A percentile compares a stretch with the other conserved stretches of the same genome.
Conservation (phyloP, 192 early-diverging fungal species). For the Backusella mclennaniae region DNA sequence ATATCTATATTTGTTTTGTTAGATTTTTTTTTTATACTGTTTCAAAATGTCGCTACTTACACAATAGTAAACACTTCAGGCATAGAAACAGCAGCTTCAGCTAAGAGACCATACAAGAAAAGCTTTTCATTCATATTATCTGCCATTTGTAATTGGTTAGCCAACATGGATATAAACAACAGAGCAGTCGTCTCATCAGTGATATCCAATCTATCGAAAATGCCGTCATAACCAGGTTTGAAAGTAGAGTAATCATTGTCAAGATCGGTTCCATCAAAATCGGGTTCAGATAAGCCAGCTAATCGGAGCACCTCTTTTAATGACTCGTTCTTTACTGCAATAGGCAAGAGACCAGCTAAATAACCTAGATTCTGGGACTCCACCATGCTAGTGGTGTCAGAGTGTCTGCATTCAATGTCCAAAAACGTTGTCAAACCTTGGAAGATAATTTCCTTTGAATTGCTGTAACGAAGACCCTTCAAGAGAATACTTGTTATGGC, state of each 20-base stretch:
- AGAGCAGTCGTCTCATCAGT: slow-evolving; percentile 64
- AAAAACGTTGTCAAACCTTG: slow-evolving; percentile 72
- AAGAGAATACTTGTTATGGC: slow-evolving; percentile 79
- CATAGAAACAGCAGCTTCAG: slow-evolving; percentile 66
- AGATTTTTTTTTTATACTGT: neutral
- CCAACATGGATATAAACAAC: slow-evolving; percentile 64
- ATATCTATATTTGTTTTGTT: slow-evolving; percentile 46
- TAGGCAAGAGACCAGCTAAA: slow-evolving; percentile 77
- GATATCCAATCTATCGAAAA: slow-evolving; percentile 66
- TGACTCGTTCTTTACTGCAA: slow-evolving; percentile 72
- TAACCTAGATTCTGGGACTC: slow-evolving; percentile 62
- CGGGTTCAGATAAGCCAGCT: slow-evolving; percentile 50
- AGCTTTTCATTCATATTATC: slow-evolving; percentile 72
- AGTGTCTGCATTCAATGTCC: slow-evolving; percentile 64
- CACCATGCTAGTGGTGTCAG: slow-evolving; percentile 4
- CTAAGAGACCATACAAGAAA: slow-evolving; percentile 75
- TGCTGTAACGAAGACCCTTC: slow-evolving; percentile 78
- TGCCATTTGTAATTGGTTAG: slow-evolving; percentile 67
- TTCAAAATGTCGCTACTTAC: slow-evolving; percentile 47
- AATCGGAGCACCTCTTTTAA: slow-evolving; percentile 54
- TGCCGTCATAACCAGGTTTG: slow-evolving; percentile 53
- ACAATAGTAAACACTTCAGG: slow-evolving; percentile 75
- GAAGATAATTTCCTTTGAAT: slow-evolving; percentile 71
- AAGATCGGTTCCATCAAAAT: slow-evolving; percentile 18
- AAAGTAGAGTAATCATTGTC: slow-evolving; percentile 26